Evolutionary conservation across 805 yeast species (phyloP).

Genomic region (Suhomyces pyralidae): DNA sequence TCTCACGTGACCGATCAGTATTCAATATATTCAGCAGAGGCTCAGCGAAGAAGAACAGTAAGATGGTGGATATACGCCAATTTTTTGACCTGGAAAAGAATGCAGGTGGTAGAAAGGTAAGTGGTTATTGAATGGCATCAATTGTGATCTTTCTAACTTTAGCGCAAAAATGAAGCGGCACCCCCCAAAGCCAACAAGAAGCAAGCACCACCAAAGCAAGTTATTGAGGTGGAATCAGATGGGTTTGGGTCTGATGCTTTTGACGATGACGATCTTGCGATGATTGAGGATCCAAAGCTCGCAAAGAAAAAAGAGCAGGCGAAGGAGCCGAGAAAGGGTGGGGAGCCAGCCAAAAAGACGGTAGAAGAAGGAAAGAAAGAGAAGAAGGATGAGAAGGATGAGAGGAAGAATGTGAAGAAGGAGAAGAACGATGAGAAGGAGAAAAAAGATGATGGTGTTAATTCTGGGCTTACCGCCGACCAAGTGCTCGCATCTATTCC

Average conservation of each 20-base stretch:
- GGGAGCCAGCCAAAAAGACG: no score
- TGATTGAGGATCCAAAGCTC: neutral
- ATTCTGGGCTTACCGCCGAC: slow-evolving; percentile 15
- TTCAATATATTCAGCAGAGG: no score
- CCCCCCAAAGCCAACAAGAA: neutral
- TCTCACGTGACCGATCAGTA: neutral
- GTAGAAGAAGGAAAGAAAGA: no score
- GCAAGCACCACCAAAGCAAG: neutral
- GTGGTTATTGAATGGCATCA: neutral
- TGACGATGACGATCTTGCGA: slow-evolving; percentile 3
- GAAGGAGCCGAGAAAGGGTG: neutral
- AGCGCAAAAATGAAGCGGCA: neutral
- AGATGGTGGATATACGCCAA: neutral
- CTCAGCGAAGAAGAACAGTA: neutral
- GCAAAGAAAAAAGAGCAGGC: neutral
- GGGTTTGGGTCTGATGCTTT: slow-evolving; percentile 6
- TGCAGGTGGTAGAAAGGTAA: neutral
- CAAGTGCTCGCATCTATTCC: slow-evolving; percentile 64
- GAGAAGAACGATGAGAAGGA: neutral
- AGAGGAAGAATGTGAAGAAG: neutral
- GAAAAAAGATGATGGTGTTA: no score
- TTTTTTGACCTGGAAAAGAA: neutral
- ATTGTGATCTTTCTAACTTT: neutral
- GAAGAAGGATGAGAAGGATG: no score
- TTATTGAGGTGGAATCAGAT: slow-evolving; percentile 10